Conservation (phyloP, 1,284 basidiomycete species). For the Leccinum pachyderme region DNA sequence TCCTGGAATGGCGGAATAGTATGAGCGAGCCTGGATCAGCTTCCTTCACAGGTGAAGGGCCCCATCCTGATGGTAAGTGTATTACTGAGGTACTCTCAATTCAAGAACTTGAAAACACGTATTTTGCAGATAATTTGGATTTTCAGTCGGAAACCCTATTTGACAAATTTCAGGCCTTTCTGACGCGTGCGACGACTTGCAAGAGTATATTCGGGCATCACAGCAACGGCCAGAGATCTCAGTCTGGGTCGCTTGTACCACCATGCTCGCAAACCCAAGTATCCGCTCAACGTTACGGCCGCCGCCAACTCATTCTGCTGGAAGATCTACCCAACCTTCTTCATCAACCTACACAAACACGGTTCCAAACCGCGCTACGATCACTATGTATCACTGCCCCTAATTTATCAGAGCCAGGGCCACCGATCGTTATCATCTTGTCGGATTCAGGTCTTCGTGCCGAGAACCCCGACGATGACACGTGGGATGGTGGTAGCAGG, state of each 20-base stretch:
- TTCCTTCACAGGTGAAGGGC: constrained; percentile 6
- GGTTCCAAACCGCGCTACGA: constrained; percentile 75
- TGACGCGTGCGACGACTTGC: constrained; percentile 71
- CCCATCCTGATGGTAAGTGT: constrained; percentile 7
- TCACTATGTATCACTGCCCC: constrained; percentile 47
- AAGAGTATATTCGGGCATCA: constrained; percentile 48
- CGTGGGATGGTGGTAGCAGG: constrained; percentile 40
- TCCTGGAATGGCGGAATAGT: constrained; percentile 84
- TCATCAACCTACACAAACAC: constrained; percentile 67
- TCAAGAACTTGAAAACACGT: neutral
- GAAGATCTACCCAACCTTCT: constrained; percentile 93
- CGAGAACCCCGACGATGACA: constrained; percentile 56
- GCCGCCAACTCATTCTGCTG: constrained; percentile 71
- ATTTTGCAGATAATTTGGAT: constrained; percentile 14
- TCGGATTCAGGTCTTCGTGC: constrained; percentile 81
- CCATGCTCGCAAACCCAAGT: constrained; percentile 4
- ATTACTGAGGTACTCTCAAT: neutral
- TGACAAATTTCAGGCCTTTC: constrained; percentile 76
- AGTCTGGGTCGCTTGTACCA: constrained; percentile 8
- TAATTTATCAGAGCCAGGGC: constrained; percentile 33
- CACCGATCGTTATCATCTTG: constrained; percentile 81
- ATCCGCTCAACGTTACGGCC: constrained; percentile 12
- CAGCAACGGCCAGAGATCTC: constrained; percentile 14
- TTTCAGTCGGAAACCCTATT: constrained; percentile 59
- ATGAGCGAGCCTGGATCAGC: constrained; percentile 41